Base-by-base conservation (phyloP, 129 eudicot species). In the Glebionis coronaria region DNA sequence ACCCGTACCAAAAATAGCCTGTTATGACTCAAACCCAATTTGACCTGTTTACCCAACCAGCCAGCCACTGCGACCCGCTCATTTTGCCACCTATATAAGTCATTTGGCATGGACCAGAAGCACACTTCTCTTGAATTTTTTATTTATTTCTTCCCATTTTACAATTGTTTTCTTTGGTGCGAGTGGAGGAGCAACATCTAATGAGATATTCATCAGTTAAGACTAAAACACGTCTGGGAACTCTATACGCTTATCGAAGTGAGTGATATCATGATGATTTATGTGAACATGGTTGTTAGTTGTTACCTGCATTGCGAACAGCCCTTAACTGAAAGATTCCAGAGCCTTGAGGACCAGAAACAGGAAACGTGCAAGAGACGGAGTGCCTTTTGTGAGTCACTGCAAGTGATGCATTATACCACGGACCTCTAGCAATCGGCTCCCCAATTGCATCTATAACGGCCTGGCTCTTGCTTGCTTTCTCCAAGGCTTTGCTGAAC, bases 401-500 rank as follows among this genome's bases (percentile, higher is more conserved):
- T 42, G 96, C 98, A 76, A 93, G 92, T 63, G 98, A 88, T 69
- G 98, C 96, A 75, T 82, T 82, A 57, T 93, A 93, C 98, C 98
- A 93, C 67, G 98, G 95, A 73, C 98, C 98, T 75, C 90, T 86
- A 12, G 73, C 86, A 63, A 93, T 79, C 31, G 98, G 98, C 77
- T 86, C 95, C 45, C 98, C 98, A 51, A 93, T 88, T 6, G 98
- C 95, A 67, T 79, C 87, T 65, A 84, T 78, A 42, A 93, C 68
- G 45, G 84, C 79, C 73, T 82, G 84, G 61, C 77, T 86, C 51
- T 81, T 86, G 78, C 90, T 88, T 38, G 97, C 98, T 82, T 78
- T 88, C 79, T 93, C 98, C 87, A 93, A 65, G 9, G 98, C 98
- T 82, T 84, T 89, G 65, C 98, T 93, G 79, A 80, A 78, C 18